Percentiles rank a stretch among this genome's conserved stretches.
phyloP scores from a whole-genome alignment of 768 basidiomycete genomes.

The Tylopilus sp. region DNA sequence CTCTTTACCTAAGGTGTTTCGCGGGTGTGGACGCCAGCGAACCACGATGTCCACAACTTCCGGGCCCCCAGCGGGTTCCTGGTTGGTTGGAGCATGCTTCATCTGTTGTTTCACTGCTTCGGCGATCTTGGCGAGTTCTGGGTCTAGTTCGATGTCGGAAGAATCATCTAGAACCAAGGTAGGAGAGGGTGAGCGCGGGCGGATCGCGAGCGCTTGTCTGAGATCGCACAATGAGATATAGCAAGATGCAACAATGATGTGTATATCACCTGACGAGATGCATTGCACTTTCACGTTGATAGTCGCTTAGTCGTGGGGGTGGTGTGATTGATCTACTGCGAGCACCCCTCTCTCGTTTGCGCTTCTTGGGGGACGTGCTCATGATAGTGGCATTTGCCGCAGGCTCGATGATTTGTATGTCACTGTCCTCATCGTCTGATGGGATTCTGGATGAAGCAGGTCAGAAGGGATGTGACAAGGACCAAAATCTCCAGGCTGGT shows the following conservation, averaged over 20 bases:
- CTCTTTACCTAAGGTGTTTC: conserved; percentile 37
- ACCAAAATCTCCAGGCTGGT: conserved; percentile 9
- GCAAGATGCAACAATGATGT: neutral
- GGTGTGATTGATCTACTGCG: conserved; percentile 61
- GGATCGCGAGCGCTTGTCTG: conserved; percentile 47
- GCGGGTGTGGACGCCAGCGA: conserved; percentile 65
- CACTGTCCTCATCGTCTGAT: conserved; percentile 45
- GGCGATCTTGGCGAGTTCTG: conserved; percentile 61
- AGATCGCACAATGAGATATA: conserved; percentile 3
- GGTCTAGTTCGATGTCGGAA: conserved; percentile 50
- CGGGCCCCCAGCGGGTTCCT: conserved; percentile 31
- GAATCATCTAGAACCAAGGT: conserved; percentile 41
- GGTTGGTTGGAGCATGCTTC: conserved; percentile 20
- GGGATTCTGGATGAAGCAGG: conserved; percentile 27
- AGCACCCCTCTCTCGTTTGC: conserved; percentile 44
- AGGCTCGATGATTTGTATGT: conserved; percentile 40
- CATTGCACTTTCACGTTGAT: conserved; percentile 54
- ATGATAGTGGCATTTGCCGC: conserved; percentile 12
- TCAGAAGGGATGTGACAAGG: conserved; percentile 8
- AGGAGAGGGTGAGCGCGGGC: conserved; percentile 47
- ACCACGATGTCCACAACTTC: conserved; percentile 50
- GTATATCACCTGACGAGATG: conserved; percentile 60
- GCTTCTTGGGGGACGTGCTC: conserved; percentile 34
- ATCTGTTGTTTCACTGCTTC: conserved; percentile 34
- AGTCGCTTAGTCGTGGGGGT: conserved; percentile 56